These are phyloP conservation scores for Hirsutella minnesotensis DNA, from an alignment of 2,329 filamentous ascomycete genomes.

Conservation along the genomic window DNA sequence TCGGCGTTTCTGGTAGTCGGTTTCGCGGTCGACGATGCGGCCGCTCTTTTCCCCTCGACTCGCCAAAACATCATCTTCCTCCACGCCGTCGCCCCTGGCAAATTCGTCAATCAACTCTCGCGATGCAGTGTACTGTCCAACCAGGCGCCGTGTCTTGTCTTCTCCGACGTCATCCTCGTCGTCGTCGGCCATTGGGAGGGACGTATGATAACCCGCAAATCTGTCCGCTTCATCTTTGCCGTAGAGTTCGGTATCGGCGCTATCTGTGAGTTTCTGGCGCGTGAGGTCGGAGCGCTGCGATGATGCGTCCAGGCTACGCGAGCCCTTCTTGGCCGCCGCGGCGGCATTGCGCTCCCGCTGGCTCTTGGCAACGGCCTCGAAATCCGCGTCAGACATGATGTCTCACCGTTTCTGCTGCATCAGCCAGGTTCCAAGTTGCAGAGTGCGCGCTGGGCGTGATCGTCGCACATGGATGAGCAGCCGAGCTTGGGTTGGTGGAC, in stretches of 20 bases:
- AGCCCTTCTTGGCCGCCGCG: constrained; percentile 68
- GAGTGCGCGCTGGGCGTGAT: constrained; percentile 19
- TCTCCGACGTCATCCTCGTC: constrained; percentile 70
- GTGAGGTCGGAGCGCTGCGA: constrained; percentile 78
- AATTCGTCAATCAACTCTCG: constrained; percentile 90
- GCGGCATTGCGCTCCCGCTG: constrained; percentile 86
- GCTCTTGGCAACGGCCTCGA: constrained; percentile 75
- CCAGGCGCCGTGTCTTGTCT: constrained; percentile 64
- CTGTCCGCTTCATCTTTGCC: constrained; percentile 67
- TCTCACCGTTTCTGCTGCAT: constrained; percentile 21
- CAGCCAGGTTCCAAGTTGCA: constrained; percentile 30
- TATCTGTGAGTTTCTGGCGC: constrained; percentile 84
- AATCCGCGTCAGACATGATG: constrained; percentile 67
- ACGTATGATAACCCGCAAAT: constrained; percentile 83
- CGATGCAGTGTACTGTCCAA: constrained; percentile 93
- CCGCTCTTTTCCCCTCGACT: constrained; percentile 77
- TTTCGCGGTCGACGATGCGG: constrained; percentile 85
- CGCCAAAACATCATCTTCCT: constrained; percentile 82
- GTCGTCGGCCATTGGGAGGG: constrained; percentile 67
- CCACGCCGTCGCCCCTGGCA: constrained; percentile 69
- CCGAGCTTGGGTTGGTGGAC: constrained; percentile 9
- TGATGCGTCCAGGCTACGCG: constrained; percentile 65
- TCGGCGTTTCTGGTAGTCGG: constrained; percentile 92
- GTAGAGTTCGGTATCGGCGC: constrained; percentile 81
- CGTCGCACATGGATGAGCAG: constrained; percentile 23